Base-by-base conservation (phyloP, 495 filamentous ascomycete species). In the Penicillium cosmopolitanum region DNA sequence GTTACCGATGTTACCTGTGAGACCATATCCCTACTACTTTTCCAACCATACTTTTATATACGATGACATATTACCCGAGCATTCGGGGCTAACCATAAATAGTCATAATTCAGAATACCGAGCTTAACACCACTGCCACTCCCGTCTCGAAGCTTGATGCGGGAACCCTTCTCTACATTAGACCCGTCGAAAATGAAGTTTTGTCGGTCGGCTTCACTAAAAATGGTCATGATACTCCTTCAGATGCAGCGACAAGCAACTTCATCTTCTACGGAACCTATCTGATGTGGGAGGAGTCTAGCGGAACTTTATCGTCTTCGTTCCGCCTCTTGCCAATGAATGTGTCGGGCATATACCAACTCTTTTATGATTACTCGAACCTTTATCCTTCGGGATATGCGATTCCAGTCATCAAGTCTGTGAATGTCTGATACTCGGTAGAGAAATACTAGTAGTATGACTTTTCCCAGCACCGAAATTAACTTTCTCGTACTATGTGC, bases 1-100 rank as follows among this genome's bases (percentile, higher is more conserved):
- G 65, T 61, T 2, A 68, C 67, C 1, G 67, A 70, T 38, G 59
- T 70, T 13, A 66, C 60, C 34, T 70, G 67, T 70, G 68, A 33
- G 58, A 23, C 5, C 5, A 23, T 50, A 2, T 7, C 12, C 23
- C 10, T 25, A 4, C 46, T 18, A 50, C 5, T 33, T 31, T 6
- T 8, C 28, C 28, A 31, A 31, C 28, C 28, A 7, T 31, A 8
- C 28, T 8, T 1, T 0, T 8, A 31, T 8, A 31, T 8, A 9
- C 28, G 0, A 31, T 6, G 7, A 31, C 28, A 31, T 31, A 3
- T 31, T 9, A 31, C 21, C 5, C 3, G 11, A 28, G 3, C 28
- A 18, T 50, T 15, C 21, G 9, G 23, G 7, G 19, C 47, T 25
- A 13, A 50, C 23, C 7, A 11, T 33, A 3, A 46, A 19, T 23